Conservation (phyloP, 2,329 filamentous ascomycete genomes). For the Elsinoe perseae region DNA sequence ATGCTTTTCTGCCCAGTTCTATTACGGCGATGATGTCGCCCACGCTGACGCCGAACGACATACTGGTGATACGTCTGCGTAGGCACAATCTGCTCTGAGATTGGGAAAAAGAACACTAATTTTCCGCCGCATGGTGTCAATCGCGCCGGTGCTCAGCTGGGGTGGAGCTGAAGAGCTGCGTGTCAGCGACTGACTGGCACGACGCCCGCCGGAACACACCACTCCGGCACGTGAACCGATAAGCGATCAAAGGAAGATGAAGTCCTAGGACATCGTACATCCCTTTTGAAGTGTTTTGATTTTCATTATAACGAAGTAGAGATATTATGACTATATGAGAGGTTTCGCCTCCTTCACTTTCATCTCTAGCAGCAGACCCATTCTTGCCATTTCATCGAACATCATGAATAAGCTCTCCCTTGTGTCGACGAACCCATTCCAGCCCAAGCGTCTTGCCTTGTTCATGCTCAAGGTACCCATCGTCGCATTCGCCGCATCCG, state of each 20-base stretch:
- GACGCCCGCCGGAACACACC: neutral
- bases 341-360: constrained; percentile 20
- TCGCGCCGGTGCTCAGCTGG: neutral
- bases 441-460: constrained; percentile 41
- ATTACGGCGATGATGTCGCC: neutral
- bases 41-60: neutral
- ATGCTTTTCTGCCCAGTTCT: neutral
- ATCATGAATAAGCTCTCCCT: constrained; percentile 38
- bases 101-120: no score
- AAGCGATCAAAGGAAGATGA: no score
- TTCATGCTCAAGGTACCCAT: constrained; percentile 33
- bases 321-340: neutral
- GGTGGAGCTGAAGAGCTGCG: neutral
- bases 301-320: no score
- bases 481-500: constrained; percentile 35
- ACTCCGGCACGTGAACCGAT: no score
- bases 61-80: neutral
- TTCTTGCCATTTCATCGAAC: constrained; percentile 35
- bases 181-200: neutral
- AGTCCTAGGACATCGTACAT: no score
- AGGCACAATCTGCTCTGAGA: no score
- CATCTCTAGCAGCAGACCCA: constrained; percentile 38
- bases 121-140: no score
- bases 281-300: no score
- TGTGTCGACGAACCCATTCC: constrained; percentile 41